Evolutionary conservation across 1,284 basidiomycete genomes (phyloP).

Genomic region (Fomitiporia mediterranea): DNA sequence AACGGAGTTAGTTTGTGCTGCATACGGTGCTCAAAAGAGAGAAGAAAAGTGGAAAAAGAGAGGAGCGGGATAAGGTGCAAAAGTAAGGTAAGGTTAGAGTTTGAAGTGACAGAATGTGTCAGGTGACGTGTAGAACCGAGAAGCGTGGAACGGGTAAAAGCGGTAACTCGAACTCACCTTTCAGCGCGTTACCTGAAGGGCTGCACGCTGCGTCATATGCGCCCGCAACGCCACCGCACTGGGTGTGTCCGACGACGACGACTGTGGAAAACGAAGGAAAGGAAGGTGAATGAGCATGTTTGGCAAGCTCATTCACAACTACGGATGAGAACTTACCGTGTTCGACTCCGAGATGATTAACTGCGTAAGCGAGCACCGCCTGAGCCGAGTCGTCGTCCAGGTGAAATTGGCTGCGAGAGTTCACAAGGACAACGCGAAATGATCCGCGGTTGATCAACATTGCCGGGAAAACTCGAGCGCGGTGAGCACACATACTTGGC

Average conservation of each 20-base stretch:
- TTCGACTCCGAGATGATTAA: constrained; percentile 74
- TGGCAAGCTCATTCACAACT: too few relatives aligned
- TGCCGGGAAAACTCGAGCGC: background rate
- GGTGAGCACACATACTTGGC: constrained; percentile 51
- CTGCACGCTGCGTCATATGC: constrained; percentile 41
- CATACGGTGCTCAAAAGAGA: background rate
- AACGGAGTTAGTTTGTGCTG: constrained; percentile 12
- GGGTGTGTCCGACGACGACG: constrained; percentile 76
- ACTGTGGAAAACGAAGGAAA: constrained; percentile 39
- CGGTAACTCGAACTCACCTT: constrained; percentile 19
- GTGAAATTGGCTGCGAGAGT: constrained; percentile 80
- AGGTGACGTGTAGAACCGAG: background rate
- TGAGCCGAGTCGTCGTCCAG: constrained; percentile 72
- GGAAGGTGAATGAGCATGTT: background rate
- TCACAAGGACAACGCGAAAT: too few relatives aligned
- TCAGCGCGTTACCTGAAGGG: constrained; percentile 2
- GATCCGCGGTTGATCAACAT: constrained; percentile 4
- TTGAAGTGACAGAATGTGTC: background rate
- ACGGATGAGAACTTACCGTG: constrained; percentile 58
- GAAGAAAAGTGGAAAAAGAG: background rate
- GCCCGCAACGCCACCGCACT: constrained; percentile 75
- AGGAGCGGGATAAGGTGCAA: background rate
- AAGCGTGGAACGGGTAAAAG: background rate
- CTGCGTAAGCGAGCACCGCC: constrained; percentile 79
- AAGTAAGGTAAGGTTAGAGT: background rate